Percentiles rank a stretch among this genome's conserved stretches.
phyloP scores from a whole-genome alignment of 2,329 filamentous ascomycete genomes.

The Dichotomopilus funicola region DNA sequence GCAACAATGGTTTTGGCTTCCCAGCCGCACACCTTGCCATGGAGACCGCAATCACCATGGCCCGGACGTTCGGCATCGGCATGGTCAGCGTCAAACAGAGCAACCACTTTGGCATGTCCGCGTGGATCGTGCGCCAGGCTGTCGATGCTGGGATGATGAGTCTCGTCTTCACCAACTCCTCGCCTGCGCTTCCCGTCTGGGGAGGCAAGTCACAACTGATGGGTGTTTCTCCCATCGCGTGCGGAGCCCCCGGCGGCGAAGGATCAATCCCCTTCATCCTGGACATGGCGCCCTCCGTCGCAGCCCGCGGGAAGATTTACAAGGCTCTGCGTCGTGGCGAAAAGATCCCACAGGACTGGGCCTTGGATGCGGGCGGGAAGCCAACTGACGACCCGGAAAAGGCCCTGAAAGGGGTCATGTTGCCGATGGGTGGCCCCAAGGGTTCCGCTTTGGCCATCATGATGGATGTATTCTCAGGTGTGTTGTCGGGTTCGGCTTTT shows the following conservation, averaged over 20 bases:
- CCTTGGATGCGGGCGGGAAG: conserved; percentile 62
- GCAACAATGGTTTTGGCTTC: conserved; percentile 69
- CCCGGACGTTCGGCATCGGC: conserved; percentile 60
- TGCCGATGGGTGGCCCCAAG: conserved; percentile 81
- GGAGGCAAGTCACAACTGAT: conserved; percentile 63
- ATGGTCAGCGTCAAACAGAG: conserved; percentile 70
- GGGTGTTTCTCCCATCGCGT: conserved; percentile 68
- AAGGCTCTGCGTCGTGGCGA: conserved; percentile 62
- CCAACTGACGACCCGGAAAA: conserved; percentile 64
- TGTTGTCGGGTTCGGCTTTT: conserved; percentile 70
- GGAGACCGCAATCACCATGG: conserved; percentile 60
- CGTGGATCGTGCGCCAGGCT: conserved; percentile 73
- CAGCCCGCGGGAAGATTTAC: conserved; percentile 66
- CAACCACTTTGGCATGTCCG: conserved; percentile 80
- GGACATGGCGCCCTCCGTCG: conserved; percentile 67
- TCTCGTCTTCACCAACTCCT: conserved; percentile 65
- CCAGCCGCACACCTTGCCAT: conserved; percentile 62
- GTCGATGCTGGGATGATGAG: conserved; percentile 65
- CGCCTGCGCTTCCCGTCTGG: conserved; percentile 64
- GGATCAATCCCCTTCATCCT: conserved; percentile 55
- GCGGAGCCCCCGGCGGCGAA: conserved; percentile 60
- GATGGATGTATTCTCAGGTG: conserved; percentile 86
- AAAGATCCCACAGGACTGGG: conserved; percentile 68
- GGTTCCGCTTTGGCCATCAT: conserved; percentile 71
- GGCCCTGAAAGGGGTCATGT: conserved; percentile 71